Percentiles rank a stretch among this genome's conserved stretches.
These are phyloP conservation scores for Tothia fuscella DNA, from an alignment of 2,329 filamentous ascomycete species.

Conservation along the genomic window DNA sequence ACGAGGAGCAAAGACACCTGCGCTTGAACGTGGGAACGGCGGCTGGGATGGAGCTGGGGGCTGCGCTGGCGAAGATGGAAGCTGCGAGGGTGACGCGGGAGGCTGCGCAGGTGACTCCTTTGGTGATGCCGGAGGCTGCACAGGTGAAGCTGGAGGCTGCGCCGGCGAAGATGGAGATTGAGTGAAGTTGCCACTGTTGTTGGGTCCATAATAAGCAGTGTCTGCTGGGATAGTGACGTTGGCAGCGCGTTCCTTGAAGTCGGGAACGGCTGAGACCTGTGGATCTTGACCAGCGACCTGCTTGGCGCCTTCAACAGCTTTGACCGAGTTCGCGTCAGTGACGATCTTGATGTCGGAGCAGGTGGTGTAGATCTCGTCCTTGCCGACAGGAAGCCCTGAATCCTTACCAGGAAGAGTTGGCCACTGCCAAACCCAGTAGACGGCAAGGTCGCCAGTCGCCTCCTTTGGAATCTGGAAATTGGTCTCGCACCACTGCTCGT, in stretches of 20 bases:
- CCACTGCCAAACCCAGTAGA: slow-evolving; percentile 99
- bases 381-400: slow-evolving; percentile 31
- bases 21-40: no score
- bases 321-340: slow-evolving; percentile 22
- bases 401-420: slow-evolving; percentile 25
- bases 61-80: no score
- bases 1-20: no score
- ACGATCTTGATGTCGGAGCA: slow-evolving; percentile 38
- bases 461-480: slow-evolving; percentile 64
- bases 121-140: no score
- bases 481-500: slow-evolving; percentile 66
- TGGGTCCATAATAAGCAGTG: slow-evolving; percentile 6
- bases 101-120: no score
- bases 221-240: slow-evolving; percentile 9
- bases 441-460: slow-evolving; percentile 54
- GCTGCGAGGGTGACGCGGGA: no score
- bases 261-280: neutral
- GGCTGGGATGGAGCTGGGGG: no score
- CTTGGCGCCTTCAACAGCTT: slow-evolving; percentile 4
- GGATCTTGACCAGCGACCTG: slow-evolving; percentile 11
- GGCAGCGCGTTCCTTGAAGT: slow-evolving; percentile 7
- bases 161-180: neutral
- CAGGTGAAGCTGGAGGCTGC: neutral
- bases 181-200: slow-evolving; percentile 2
- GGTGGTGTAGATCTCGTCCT: slow-evolving; percentile 47